Evolutionary conservation across 208 protist genomes (phyloP).

Genomic region (Trypanosoma scelopori): DNA sequence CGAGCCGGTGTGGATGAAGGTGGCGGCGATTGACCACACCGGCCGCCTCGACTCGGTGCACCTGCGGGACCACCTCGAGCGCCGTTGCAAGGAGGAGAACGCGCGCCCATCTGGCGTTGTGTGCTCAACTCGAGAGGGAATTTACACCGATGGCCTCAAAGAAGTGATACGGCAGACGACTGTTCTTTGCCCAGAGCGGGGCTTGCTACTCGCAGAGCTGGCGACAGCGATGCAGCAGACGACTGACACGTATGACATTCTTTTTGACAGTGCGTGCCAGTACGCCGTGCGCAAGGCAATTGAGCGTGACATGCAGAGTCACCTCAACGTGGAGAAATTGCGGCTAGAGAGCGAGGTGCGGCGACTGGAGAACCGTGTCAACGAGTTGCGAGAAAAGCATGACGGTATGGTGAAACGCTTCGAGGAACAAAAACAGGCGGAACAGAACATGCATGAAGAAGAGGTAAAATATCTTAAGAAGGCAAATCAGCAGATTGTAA

Average conservation of each 20-base stretch:
- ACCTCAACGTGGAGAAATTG: slow-evolving; percentile 65
- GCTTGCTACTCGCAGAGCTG: slow-evolving; percentile 73
- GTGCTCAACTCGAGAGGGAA: slow-evolving; percentile 71
- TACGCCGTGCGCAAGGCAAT: slow-evolving; percentile 89
- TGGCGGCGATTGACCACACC: slow-evolving; percentile 52
- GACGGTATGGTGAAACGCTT: slow-evolving; percentile 79
- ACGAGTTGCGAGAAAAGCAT: slow-evolving; percentile 81
- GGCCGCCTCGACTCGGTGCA: slow-evolving; percentile 69
- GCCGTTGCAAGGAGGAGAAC: slow-evolving; percentile 54
- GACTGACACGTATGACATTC: slow-evolving; percentile 79
- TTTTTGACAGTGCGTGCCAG: slow-evolving; percentile 83
- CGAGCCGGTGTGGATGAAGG: slow-evolving; percentile 43
- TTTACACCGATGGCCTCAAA: slow-evolving; percentile 73
- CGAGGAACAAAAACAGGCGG: slow-evolving; percentile 73
- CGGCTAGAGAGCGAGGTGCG: slow-evolving; percentile 82
- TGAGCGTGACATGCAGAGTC: slow-evolving; percentile 69
- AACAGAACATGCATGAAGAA: slow-evolving; percentile 73
- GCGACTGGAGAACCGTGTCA: slow-evolving; percentile 82
- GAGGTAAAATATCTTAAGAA: slow-evolving; percentile 89
- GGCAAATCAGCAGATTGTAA: slow-evolving; percentile 83
- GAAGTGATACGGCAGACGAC: slow-evolving; percentile 89
- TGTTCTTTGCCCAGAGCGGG: slow-evolving; percentile 84
- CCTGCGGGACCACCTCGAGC: slow-evolving; percentile 73
- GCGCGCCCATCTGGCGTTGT: slow-evolving; percentile 64
- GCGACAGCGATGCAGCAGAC: slow-evolving; percentile 58